Evolutionary conservation across 768 basidiomycete genomes (phyloP).

Genomic region (Suillus sp.): DNA sequence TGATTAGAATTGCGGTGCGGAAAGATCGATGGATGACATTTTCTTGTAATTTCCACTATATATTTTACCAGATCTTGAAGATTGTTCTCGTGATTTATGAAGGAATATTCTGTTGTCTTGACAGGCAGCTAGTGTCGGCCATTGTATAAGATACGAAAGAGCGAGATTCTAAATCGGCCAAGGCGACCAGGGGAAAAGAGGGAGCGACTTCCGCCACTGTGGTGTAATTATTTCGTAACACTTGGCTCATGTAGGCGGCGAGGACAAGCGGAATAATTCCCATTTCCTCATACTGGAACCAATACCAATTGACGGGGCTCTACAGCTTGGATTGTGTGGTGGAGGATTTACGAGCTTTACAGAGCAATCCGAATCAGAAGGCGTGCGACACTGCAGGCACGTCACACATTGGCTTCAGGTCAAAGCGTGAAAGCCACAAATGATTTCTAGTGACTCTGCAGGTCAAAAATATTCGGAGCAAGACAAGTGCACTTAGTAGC

Average conservation of each 20-base stretch:
- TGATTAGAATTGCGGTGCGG: slow-evolving; percentile 10
- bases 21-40: slow-evolving; percentile 7
- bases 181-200: slow-evolving; percentile 3
- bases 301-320: slow-evolving; percentile 11
- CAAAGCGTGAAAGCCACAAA: neutral
- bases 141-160: slow-evolving; percentile 13
- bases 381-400: slow-evolving; percentile 5
- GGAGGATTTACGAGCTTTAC: neutral
- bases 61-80: neutral
- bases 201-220: slow-evolving; percentile 22
- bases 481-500: neutral
- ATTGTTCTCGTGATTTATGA: slow-evolving; percentile 1
- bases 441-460: neutral
- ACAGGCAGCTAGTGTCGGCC: neutral
- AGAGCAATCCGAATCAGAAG: neutral
- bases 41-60: neutral
- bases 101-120: neutral
- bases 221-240: slow-evolving; percentile 38
- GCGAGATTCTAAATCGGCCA: slow-evolving; percentile 16
- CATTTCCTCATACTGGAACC: slow-evolving; percentile 18
- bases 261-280: slow-evolving; percentile 19
- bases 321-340: neutral
- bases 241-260: slow-evolving; percentile 22
- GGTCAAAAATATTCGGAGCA: neutral
- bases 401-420: neutral